phyloP scores from a whole-genome alignment of 306 rosid genomes.

The Macrotyloma uniflorum region DNA sequence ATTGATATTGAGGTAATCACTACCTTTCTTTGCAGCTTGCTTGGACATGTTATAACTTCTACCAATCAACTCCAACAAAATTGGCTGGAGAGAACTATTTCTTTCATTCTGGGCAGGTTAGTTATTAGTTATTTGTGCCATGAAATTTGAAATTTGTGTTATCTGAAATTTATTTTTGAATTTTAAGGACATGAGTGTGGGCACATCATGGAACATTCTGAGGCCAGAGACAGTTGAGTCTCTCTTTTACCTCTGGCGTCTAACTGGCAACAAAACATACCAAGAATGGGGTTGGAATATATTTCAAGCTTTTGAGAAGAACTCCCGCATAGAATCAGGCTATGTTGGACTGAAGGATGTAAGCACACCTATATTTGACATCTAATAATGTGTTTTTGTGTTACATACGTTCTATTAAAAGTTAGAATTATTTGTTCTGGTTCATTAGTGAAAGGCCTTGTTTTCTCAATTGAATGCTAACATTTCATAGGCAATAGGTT shows the following conservation, averaged over 20 bases:
- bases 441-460: slow-evolving; percentile 6
- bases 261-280: slow-evolving; percentile 95
- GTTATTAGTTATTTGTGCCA: slow-evolving; percentile 37
- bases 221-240: slow-evolving; percentile 99
- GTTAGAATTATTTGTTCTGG: slow-evolving; percentile 15
- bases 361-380: slow-evolving; percentile 46
- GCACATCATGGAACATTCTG: slow-evolving; percentile 97
- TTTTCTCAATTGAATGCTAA: background rate
- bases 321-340: slow-evolving; percentile 88
- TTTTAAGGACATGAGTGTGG: slow-evolving; percentile 86
- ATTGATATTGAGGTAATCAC: slow-evolving; percentile 15
- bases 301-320: slow-evolving; percentile 97
- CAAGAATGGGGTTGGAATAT: slow-evolving; percentile 99
- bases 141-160: slow-evolving; percentile 9
- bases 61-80: slow-evolving; percentile 93
- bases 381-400: slow-evolving; percentile 9
- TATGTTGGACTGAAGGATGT: slow-evolving; percentile 98
- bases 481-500: slow-evolving; percentile 5
- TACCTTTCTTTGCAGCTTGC: slow-evolving; percentile 74
- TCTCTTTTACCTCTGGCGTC: slow-evolving; percentile 94
- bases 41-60: slow-evolving; percentile 99
- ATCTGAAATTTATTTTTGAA: slow-evolving; percentile 32
- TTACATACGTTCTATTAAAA: background rate
- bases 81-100: slow-evolving; percentile 98
- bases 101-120: slow-evolving; percentile 80